Percentiles rank a stretch among this genome's conserved stretches.
Evolutionary conservation across 768 basidiomycete species (phyloP).

Genomic region (Boletus vermiculosoides): DNA sequence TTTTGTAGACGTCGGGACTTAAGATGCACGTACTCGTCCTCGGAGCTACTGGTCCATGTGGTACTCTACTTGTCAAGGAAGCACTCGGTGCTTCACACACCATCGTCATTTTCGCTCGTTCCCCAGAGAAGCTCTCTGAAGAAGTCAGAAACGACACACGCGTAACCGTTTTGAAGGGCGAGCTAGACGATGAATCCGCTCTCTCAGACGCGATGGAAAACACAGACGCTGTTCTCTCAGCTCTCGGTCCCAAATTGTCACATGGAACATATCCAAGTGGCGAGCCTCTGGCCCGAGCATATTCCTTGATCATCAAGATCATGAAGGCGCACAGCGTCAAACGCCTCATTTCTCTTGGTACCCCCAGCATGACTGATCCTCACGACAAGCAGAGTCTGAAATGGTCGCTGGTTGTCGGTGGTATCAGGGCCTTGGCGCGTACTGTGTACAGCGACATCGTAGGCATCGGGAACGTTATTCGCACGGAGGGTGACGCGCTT

Average conservation of each 20-base stretch:
- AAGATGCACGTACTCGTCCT: constrained; percentile 59
- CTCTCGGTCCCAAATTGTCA: constrained; percentile 53
- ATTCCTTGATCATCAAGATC: constrained; percentile 50
- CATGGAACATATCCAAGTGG: constrained; percentile 41
- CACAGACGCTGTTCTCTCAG: constrained; percentile 63
- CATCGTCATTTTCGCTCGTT: constrained; percentile 62
- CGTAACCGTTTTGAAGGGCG: constrained; percentile 52
- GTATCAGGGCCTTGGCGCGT: constrained; percentile 40
- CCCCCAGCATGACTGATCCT: constrained; percentile 61
- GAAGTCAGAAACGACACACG: constrained; percentile 44
- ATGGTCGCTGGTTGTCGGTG: constrained; percentile 39
- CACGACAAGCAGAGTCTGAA: constrained; percentile 52
- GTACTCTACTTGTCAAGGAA: constrained; percentile 56
- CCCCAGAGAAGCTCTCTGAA: constrained; percentile 59
- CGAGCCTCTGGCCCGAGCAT: constrained; percentile 63
- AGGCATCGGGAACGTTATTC: constrained; percentile 56
- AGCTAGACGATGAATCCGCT: constrained; percentile 50
- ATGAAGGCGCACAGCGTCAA: constrained; percentile 54
- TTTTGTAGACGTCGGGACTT: constrained; percentile 1
- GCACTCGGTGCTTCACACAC: constrained; percentile 44
- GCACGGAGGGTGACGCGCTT: constrained; percentile 46
- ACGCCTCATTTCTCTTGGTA: constrained; percentile 66
- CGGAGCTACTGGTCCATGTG: constrained; percentile 67
- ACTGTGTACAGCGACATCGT: constrained; percentile 70
- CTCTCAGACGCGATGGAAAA: constrained; percentile 54